Evolutionary conservation across 208 protist species (phyloP).

Genomic region (Trypanosoma avium): DNA sequence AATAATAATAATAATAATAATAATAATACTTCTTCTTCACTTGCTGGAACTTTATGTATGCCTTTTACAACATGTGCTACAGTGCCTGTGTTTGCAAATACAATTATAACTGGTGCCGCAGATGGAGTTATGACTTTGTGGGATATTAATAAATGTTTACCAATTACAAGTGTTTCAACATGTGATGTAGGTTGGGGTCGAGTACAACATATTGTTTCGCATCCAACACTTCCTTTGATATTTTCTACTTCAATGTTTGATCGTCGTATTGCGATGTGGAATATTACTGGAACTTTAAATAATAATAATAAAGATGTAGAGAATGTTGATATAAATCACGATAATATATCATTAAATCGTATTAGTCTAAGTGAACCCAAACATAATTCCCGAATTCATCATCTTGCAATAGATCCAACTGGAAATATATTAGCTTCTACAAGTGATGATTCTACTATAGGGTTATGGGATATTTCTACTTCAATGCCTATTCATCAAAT

Average conservation of each 20-base stretch:
- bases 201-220: slow-evolving; percentile 53
- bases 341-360: slow-evolving; percentile 2
- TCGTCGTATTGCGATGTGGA: slow-evolving; percentile 52
- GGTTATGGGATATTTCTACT: slow-evolving; percentile 37
- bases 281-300: slow-evolving; percentile 7
- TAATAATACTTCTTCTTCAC: slow-evolving; percentile 5
- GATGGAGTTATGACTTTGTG: slow-evolving; percentile 85
- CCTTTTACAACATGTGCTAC: slow-evolving; percentile 62
- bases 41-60: slow-evolving; percentile 59
- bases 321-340: not conserved
- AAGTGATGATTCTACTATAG: slow-evolving; percentile 47
- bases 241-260: slow-evolving; percentile 84
- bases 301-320: slow-evolving; percentile 3
- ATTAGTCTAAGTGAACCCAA: not conserved
- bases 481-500: slow-evolving; percentile 7
- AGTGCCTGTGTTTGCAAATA: slow-evolving; percentile 24
- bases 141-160: slow-evolving; percentile 46
- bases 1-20: not conserved
- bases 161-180: slow-evolving; percentile 45
- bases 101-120: slow-evolving; percentile 60
- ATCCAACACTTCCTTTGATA: slow-evolving; percentile 40
- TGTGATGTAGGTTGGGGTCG: slow-evolving; percentile 57
- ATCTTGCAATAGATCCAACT: slow-evolving; percentile 68
- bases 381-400: slow-evolving; percentile 31
- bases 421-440: slow-evolving; percentile 63